These are phyloP conservation scores for Eucalyptus melliodora DNA, from an alignment of 345 rosid genomes.

Conservation along the genomic window DNA sequence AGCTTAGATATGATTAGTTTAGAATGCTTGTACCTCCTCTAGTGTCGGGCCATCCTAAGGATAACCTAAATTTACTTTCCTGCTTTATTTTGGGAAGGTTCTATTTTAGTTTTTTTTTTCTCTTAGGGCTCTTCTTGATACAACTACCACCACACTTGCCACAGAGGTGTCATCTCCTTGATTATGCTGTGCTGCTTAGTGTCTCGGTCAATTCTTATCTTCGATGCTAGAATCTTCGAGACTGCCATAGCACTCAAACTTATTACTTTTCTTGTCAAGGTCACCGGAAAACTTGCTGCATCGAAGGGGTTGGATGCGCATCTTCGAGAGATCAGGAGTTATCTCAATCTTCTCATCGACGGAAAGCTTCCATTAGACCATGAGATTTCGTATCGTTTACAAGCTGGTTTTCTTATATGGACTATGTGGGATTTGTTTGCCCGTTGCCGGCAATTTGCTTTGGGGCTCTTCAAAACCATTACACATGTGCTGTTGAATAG, in stretches of 20 bases:
- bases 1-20: neutral
- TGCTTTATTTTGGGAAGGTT: neutral
- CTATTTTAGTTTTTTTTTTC: neutral
- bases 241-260: neutral
- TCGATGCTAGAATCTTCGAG: neutral
- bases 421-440: neutral
- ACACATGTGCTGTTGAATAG: neutral
- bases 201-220: neutral
- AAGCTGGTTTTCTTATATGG: constrained; percentile 11
- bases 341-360: constrained; percentile 66
- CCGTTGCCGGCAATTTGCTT: neutral
- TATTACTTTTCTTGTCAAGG: constrained; percentile 6
- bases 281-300: constrained; percentile 54
- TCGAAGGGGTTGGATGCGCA: constrained; percentile 69
- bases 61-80: neutral
- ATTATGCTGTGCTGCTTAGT: neutral
- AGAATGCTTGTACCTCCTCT: neutral
- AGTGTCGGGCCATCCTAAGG: neutral
- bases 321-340: constrained; percentile 42
- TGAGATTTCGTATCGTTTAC: constrained; percentile 55
- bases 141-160: constrained; percentile 69
- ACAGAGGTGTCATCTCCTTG: constrained; percentile 33
- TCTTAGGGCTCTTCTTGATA: neutral
- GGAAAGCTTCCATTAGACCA: constrained; percentile 62
- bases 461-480: neutral